Base-by-base conservation (phyloP, 768 basidiomycete genomes). In the Infundibulicybe gibba region DNA sequence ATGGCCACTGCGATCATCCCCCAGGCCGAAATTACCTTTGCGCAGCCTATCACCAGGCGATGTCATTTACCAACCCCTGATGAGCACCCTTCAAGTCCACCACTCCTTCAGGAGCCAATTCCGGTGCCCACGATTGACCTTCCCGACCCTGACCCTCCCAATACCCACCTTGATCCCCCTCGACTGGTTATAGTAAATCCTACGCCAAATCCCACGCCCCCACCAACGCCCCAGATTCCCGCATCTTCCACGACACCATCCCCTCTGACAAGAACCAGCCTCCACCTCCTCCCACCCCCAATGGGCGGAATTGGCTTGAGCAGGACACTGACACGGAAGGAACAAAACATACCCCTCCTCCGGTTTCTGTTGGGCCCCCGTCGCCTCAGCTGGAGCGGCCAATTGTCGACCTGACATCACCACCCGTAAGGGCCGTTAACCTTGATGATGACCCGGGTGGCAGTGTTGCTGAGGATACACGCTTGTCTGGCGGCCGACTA, bases 211-310 rank as follows among this genome's bases (percentile, higher is more conserved):
- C 85, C 83, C 1, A 84, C 83, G 0, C 84, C 84, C 1, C 84
- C 87, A 60, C 87, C 87, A 1, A 90, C 89, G 1, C 87, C 89
- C 6, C 89, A 88, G 2, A 75, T 81, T 1, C 87, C 86, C 1
- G 87, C 85, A 10, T n/a, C 35, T 38, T 25, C 25, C 25, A 25
- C 25, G 25, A n/a, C n/a, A n/a, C 25, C 1, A 45, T 54, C 17
- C 19, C 55, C 19, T 41, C 47, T 37, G 37, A 15, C 20, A 16
- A 48, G 25, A 1, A 14, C 15, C 12, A 43, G 43, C 5, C 19
- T 40, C 39, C 32, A 30, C 12, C 43, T 41, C 25, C 20, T 37
- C 17, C 52, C 21, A 25, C 21, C 44, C 3, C 37, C 39, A 41
- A 14, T 17, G 42, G 34, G 53, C 30, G 50, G 49, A 17, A 30